Conservation (phyloP, 2,329 filamentous ascomycete genomes). For the Fusarium poae region DNA sequence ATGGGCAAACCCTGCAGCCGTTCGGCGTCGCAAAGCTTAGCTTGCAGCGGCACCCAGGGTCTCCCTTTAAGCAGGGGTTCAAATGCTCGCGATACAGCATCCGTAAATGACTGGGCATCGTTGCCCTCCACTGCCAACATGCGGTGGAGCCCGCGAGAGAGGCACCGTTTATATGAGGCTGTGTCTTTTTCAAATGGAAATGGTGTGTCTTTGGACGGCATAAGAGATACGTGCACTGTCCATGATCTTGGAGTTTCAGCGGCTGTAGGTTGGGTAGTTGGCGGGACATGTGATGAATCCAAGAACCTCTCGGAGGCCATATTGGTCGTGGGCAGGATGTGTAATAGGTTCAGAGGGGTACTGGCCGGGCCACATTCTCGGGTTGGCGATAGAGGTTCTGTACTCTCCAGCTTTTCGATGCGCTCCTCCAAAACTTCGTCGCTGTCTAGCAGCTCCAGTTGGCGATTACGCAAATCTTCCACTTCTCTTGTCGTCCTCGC, state of each 20-base stretch:
- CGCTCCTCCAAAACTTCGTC: slow-evolving; percentile 67
- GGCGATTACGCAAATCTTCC: slow-evolving; percentile 61
- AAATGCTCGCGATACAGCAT: slow-evolving; percentile 65
- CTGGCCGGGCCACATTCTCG: slow-evolving; percentile 35
- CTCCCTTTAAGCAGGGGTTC: slow-evolving; percentile 62
- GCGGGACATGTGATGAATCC: slow-evolving; percentile 9
- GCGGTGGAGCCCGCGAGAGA: slow-evolving; percentile 70
- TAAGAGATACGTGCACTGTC: slow-evolving; percentile 71
- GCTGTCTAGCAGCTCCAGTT: slow-evolving; percentile 65
- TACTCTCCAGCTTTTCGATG: slow-evolving; percentile 61
- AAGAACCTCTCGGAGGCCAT: slow-evolving; percentile 15
- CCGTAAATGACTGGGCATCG: slow-evolving; percentile 62
- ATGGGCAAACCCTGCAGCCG: slow-evolving; percentile 69
- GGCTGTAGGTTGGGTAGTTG: slow-evolving; percentile 18
- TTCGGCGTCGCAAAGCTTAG: slow-evolving; percentile 68
- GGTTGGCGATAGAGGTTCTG: slow-evolving; percentile 43
- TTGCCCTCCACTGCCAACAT: slow-evolving; percentile 67
- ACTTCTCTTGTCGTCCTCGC: slow-evolving; percentile 57
- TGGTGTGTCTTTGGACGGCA: slow-evolving; percentile 66
- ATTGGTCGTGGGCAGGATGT: slow-evolving; percentile 35
- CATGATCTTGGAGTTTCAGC: slow-evolving; percentile 56
- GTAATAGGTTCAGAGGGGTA: slow-evolving; percentile 20
- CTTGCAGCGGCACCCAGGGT: slow-evolving; percentile 70
- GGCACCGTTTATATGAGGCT: slow-evolving; percentile 70
- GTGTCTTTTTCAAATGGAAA: slow-evolving; percentile 74